Percentiles rank a stretch among this genome's conserved stretches.
Evolutionary conservation across 352 stramenopile species (phyloP).

Genomic region (Plasmopara muralis): DNA sequence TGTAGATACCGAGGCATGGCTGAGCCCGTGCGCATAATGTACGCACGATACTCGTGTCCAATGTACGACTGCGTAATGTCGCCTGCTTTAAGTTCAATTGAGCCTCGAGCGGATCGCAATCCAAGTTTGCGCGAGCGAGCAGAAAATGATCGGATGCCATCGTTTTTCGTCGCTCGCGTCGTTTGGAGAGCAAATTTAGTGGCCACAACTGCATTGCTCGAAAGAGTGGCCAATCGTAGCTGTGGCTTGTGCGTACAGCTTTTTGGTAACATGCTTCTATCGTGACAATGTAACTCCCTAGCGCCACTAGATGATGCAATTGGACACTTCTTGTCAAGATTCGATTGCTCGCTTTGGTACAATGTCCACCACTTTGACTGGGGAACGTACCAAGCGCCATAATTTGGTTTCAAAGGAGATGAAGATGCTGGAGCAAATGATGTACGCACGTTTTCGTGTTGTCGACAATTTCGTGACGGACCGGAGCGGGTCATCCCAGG

Average conservation of each 20-base stretch:
- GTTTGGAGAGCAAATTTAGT: background rate
- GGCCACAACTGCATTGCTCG: slow-evolving; percentile 1
- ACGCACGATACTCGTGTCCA: slow-evolving; percentile 46
- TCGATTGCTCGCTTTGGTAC: slow-evolving; percentile 32
- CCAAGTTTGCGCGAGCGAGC: slow-evolving; percentile 5
- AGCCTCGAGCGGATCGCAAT: slow-evolving; percentile 7
- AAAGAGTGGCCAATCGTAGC: slow-evolving; percentile 9
- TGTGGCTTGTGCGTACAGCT: slow-evolving; percentile 27
- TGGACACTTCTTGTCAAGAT: slow-evolving; percentile 23
- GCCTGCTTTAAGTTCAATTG: slow-evolving; percentile 20
- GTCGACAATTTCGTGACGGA: no score
- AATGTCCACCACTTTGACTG: slow-evolving; percentile 44
- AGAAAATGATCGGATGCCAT: slow-evolving; percentile 4
- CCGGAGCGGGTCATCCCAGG: no score
- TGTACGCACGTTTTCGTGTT: background rate
- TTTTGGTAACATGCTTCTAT: slow-evolving; percentile 14
- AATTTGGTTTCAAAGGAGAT: slow-evolving; percentile 20
- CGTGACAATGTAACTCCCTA: slow-evolving; percentile 17
- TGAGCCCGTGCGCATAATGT: slow-evolving; percentile 31
- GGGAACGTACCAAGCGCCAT: slow-evolving; percentile 59
- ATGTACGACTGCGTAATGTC: slow-evolving; percentile 51
- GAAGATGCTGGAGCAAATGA: background rate
- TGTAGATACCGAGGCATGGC: slow-evolving; percentile 36
- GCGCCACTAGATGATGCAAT: background rate
- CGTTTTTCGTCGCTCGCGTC: background rate